Evolutionary conservation across 225 moss, liverwort and hornwort genomes (phyloP), one percentile per base, ranked within the genome.

Genomic region (Antitrichia curtipendula): DNA sequence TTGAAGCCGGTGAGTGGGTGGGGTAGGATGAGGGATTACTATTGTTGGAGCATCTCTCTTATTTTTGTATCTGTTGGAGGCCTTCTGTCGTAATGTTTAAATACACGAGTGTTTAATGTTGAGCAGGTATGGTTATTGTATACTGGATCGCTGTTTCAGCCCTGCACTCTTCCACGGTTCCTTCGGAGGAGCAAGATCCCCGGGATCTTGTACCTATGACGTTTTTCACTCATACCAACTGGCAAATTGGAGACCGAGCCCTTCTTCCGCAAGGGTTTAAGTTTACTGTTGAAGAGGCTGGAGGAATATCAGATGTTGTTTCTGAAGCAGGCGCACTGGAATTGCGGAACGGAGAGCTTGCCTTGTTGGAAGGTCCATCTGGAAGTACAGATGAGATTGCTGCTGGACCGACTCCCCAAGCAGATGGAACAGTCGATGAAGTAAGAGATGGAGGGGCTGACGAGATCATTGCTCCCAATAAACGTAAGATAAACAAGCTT

Each of bases 181-280:
- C 99, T 62, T 92, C 89, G 75, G 98, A 97, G 86, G 96, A 96
- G 83, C 96, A 96, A 86, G 95, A 99, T 77, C 95, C 97, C 56
- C 92, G 90, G 60, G 92, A 95, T 80, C 91, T 99, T 89, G 87
- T 95, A 85, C 94, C 96, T 10, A 90, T 99, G 94, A 92, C 92
- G 24, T 92, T 95, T 85, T 96, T 96, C 61, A 91, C 93, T 75
- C 96, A 97, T 76, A 95, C 99, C 31, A 96, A 95, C 83, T 99
- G 99, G 99, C 97, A 99, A 93, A 94, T 99, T 66, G 99, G 99
- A 86, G 97, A 99, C 85, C 96, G 97, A 71, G 92, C 96, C 40
- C 90, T 99, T 77, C 94, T 95, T 52, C 96, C 99, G 19, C 90
- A 88, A 38, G 89, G 87, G 45, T 92, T 92, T 43, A 92, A 91